These are phyloP conservation scores for Phyllosticta citrichinensis DNA, from an alignment of 2,329 filamentous ascomycete species.

Conservation along the genomic window DNA sequence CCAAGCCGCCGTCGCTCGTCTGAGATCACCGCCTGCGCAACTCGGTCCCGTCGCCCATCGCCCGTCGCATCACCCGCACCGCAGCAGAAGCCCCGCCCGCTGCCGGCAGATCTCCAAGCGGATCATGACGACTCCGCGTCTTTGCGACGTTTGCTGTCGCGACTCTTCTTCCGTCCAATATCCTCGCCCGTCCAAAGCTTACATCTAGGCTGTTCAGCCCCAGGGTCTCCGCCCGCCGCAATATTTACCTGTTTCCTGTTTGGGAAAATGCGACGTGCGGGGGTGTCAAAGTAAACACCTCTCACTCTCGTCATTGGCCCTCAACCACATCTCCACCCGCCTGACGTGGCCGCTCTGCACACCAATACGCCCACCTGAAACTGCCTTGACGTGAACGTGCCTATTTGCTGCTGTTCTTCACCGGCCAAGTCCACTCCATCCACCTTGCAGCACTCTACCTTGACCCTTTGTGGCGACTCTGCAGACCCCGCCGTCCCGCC, in stretches of 20 bases:
- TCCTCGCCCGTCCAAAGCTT: neutral
- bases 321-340: neutral
- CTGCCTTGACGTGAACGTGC: neutral
- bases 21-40: neutral
- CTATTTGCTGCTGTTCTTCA: neutral
- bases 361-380: neutral
- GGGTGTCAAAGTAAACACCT: neutral
- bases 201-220: neutral
- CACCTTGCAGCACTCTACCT: too few relatives aligned
- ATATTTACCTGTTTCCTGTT: neutral
- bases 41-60: too few relatives aligned
- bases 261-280: neutral
- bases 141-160: neutral
- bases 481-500: neutral
- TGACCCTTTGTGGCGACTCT: neutral
- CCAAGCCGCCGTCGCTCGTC: neutral
- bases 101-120: neutral
- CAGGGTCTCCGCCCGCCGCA: neutral
- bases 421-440: neutral
- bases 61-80: neutral
- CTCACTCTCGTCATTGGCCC: neutral
- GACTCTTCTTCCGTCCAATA: neutral
- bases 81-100: too few relatives aligned
- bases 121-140: neutral
- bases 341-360: neutral